Evolutionary conservation across 306 rosid species (phyloP), one percentile per base, ranked within the genome.

Genomic region (Argentina anserina): DNA sequence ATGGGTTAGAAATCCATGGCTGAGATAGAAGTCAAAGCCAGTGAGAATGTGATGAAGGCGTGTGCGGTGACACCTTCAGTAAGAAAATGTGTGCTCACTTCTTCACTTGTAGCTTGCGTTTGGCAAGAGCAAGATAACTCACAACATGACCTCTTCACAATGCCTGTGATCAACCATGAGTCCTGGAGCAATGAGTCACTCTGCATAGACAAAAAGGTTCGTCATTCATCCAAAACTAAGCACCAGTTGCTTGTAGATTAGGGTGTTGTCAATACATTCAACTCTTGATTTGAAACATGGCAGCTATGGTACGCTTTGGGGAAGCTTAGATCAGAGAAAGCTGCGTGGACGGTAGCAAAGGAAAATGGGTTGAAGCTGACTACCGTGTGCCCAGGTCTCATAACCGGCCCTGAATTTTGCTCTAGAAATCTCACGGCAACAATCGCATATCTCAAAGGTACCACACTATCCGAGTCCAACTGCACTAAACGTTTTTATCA

Each of bases 291-390:
- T 1, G 7, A 6, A 78, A 68, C 60, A 36, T 76, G 70, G 80
- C 87, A 89, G 99, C 89, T 94, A 0, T 94, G 99, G 99, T 94
- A 84, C 84, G 96, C 99, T 5, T 36, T 89, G 78, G 99, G 96
- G 2, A 91, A 91, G 76, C 78, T 81, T 72, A 85, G 85, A 64
- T 92, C 99, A 39, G 97, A 94, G 75, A 91, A 86, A 43, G 87
- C 87, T 18, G 97, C 99, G 1, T 90, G 99, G 97, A 83, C 78
- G 55, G 69, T 91, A 71, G 96, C 99, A 12, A 80, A 80, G 34
- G 91, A 91, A 65, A 84, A 20, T 34, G 91, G 89, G 5, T 31
- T 94, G 11, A 85, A 86, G 37, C 79, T 94, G 67, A 81, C 94
- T 21, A 91, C 95, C 3, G 81, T 94, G 45, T 91, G 99, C 45